Base-by-base conservation (phyloP, 2,329 filamentous ascomycete species). In the Neofusicoccum laricinum region DNA sequence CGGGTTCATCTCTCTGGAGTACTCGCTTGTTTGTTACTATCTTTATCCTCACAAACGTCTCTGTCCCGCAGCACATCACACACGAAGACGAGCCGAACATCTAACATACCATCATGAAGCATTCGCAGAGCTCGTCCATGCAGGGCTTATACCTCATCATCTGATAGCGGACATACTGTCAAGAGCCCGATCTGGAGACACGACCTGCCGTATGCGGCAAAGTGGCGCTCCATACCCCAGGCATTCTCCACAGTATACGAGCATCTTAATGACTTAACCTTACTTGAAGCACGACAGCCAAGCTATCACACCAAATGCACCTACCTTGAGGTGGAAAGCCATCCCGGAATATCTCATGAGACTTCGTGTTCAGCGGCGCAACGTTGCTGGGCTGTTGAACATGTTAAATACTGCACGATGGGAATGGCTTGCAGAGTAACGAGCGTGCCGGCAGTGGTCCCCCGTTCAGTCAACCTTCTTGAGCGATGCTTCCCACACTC, bases 201-300 rank as follows among this genome's bases (percentile, higher is more conserved):
- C 5, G 36, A 57, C 51, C 51, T 57, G 43, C 51, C 51, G 5
- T 19, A 43, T 57, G 1, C 6, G 38, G 51, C 36, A 57, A 41
- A 43, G 51, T 14, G 51, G 51, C 38, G 43, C 6, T 43, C 51
- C 17, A 43, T 57, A 57, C 51, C 51, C 51, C 51, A 43, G 51
- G 19, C 36, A 19, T 25, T 43, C 51, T 30, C 51, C 51, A 57
- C 51, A 57, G 15, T 57, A 57, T 43, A 57, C 38, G 51, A 57
- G 51, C 17, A 32, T 14, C 19, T 41, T 53, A 53, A 57, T 41
- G 51, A 57, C 36, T 14, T 11, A 41, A 43, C 51, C 38, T n/a
- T n/a, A 41, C 19, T 57, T 41, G 36, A 36, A 25, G 36, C 19
- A 57, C 51, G 10, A 17, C 38, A 36, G 51, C 51, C 51, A 57